These are phyloP conservation scores for Cardamine resedifolia DNA, from an alignment of 345 rosid genomes.

Conservation along the genomic window DNA sequence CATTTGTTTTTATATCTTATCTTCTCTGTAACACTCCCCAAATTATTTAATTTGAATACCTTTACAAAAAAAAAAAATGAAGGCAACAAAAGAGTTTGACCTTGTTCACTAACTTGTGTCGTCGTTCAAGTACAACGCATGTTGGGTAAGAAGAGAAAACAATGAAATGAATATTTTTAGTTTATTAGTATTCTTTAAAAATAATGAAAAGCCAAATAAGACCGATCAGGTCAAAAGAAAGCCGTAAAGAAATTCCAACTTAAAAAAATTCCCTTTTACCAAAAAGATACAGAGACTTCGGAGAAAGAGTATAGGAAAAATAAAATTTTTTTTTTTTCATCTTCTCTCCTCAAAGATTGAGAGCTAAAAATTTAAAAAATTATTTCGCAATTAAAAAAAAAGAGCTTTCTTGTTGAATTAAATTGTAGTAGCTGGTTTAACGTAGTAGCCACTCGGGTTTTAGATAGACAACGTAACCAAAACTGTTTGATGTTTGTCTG, in stretches of 20 bases:
- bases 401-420: slow-evolving; percentile 27
- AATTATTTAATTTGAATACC: too few species aligned
- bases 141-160: slow-evolving; percentile 3
- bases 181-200: neutral
- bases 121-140: slow-evolving; percentile 37
- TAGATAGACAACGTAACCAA: slow-evolving; percentile 30
- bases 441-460: slow-evolving; percentile 28
- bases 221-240: slow-evolving; percentile 43
- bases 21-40: too few species aligned
- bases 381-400: neutral
- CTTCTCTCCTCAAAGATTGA: neutral
- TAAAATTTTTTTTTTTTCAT: too few species aligned
- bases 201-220: slow-evolving; percentile 32
- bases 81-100: slow-evolving; percentile 26
- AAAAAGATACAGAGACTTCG: slow-evolving; percentile 30
- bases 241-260: slow-evolving; percentile 31
- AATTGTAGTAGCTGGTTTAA: slow-evolving; percentile 30
- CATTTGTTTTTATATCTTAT: too few species aligned
- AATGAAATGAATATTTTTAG: neutral
- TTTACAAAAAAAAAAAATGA: too few species aligned
- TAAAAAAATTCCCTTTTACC: slow-evolving; percentile 19
- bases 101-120: slow-evolving; percentile 25
- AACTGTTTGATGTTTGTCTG: slow-evolving; percentile 35
- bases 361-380: neutral
- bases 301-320: neutral